A percentile compares a stretch with the other conserved stretches of the same genome.
Evolutionary conservation across 768 basidiomycete species (phyloP).

Genomic region (Asterophora lycoperdoides): DNA sequence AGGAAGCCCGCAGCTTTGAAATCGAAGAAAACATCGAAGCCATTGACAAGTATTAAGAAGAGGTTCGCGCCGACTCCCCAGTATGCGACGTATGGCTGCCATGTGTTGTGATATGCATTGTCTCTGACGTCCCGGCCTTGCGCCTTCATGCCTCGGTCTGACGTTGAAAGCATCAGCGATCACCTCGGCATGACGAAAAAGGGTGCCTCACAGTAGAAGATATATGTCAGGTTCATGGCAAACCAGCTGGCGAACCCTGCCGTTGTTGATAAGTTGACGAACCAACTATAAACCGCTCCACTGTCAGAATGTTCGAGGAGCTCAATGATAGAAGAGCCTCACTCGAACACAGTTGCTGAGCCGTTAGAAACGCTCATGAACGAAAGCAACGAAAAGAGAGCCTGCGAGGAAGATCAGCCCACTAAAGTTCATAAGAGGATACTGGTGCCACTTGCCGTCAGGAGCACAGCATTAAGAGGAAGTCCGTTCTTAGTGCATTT

Average conservation of each 20-base stretch:
- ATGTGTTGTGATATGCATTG: slow-evolving; percentile 56
- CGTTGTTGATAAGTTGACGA: slow-evolving; percentile 63
- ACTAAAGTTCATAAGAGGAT: background rate
- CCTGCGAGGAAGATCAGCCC: slow-evolving; percentile 20
- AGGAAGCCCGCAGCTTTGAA: slow-evolving; percentile 52
- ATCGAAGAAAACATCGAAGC: slow-evolving; percentile 58
- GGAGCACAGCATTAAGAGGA: slow-evolving; percentile 37
- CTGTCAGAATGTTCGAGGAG: background rate
- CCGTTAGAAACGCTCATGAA: slow-evolving; percentile 66
- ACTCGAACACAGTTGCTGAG: slow-evolving; percentile 56
- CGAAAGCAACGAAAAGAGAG: slow-evolving; percentile 43
- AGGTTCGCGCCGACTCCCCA: slow-evolving; percentile 67
- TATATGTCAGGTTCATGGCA: slow-evolving; percentile 65
- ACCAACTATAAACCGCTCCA: slow-evolving; percentile 43
- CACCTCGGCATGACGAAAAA: background rate
- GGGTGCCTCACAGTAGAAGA: slow-evolving; percentile 56
- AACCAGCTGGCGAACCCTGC: slow-evolving; percentile 69
- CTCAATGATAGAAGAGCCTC: slow-evolving; percentile 13
- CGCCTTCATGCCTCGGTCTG: slow-evolving; percentile 56
- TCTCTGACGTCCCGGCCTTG: slow-evolving; percentile 62
- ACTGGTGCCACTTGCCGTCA: slow-evolving; percentile 24
- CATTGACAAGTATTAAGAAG: slow-evolving; percentile 53
- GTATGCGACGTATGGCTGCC: slow-evolving; percentile 67
- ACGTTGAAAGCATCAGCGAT: slow-evolving; percentile 1
- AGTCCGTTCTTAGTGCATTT: slow-evolving; percentile 47